phyloP scores from a whole-genome alignment of 768 basidiomycete species.

The Russula sp. region DNA sequence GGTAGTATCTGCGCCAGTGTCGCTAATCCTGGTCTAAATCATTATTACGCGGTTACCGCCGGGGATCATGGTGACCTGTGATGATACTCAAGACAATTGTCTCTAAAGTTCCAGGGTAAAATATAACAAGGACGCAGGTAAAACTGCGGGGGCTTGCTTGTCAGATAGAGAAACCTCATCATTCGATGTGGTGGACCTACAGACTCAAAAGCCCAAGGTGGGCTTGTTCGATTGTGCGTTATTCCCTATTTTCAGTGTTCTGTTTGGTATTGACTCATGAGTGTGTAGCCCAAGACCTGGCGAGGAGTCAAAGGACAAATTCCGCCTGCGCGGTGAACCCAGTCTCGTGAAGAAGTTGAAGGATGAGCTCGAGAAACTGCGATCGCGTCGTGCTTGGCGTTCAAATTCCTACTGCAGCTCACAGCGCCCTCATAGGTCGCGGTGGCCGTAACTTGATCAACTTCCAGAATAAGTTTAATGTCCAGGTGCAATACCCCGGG shows the following conservation, averaged over 20 bases:
- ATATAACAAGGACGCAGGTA: too few relatives aligned
- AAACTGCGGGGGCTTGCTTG: too few relatives aligned
- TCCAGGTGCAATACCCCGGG: conserved; percentile 93
- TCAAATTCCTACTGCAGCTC: conserved; percentile 74
- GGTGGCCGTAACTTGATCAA: conserved; percentile 88
- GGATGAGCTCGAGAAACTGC: conserved; percentile 77
- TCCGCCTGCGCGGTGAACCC: conserved; percentile 88
- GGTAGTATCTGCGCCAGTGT: too few relatives aligned
- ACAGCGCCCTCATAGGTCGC: conserved; percentile 89
- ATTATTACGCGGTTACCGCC: too few relatives aligned
- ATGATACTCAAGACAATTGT: too few relatives aligned
- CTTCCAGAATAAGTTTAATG: conserved; percentile 73
- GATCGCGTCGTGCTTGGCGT: conserved; percentile 85
- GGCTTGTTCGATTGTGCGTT: conserved; percentile 86
- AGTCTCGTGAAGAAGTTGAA: conserved; percentile 80
- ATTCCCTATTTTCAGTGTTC: conserved; percentile 1
- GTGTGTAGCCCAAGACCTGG: conserved; percentile 76
- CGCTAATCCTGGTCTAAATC: too few relatives aligned
- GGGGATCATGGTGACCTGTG: too few relatives aligned
- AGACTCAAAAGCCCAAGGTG: conserved; percentile 78
- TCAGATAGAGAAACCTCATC: conserved; percentile 83
- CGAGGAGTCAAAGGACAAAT: conserved; percentile 72
- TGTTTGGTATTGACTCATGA: conserved; percentile 23
- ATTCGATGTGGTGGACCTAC: conserved; percentile 75
- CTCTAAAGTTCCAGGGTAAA: too few relatives aligned